phyloP scores from a whole-genome alignment of 257 asterid species.

The Rauvolfia tetraphylla region DNA sequence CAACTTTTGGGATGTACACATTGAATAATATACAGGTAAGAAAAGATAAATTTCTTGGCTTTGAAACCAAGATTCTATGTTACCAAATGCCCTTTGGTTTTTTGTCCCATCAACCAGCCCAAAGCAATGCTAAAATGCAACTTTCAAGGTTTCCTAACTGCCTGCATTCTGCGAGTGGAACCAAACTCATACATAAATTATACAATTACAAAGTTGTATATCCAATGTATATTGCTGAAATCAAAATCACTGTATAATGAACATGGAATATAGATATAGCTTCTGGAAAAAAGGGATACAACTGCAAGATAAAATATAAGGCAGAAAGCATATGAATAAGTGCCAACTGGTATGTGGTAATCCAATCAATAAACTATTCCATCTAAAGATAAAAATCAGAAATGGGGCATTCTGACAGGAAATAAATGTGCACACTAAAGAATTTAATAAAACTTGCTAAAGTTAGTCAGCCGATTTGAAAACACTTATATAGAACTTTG shows the following conservation, averaged over 20 bases:
- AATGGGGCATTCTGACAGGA: not conserved
- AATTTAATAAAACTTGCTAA: not conserved
- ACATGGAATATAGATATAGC: not conserved
- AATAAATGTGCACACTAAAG: not conserved
- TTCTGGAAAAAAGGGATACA: not conserved
- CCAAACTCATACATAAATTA: not conserved
- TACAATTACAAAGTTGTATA: not conserved
- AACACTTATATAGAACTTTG: constrained; percentile 33
- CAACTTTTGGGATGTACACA: not conserved
- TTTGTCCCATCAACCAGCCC: not conserved
- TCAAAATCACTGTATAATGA: not conserved
- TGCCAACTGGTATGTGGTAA: not conserved
- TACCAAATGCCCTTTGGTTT: not conserved
- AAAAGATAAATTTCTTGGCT: not conserved
- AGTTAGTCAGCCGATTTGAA: constrained; percentile 5
- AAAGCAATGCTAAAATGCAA: not conserved
- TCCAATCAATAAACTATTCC: not conserved
- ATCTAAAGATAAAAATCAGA: constrained; percentile 1
- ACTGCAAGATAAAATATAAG: not conserved
- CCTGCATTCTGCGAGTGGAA: not conserved
- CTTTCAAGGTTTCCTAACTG: not conserved
- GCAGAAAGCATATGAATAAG: not conserved
- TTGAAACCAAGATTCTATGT: not conserved
- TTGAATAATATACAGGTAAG: not conserved
- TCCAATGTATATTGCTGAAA: not conserved